Conservation (phyloP, 192 early-diverging fungal genomes). For the Backusella luteola region DNA sequence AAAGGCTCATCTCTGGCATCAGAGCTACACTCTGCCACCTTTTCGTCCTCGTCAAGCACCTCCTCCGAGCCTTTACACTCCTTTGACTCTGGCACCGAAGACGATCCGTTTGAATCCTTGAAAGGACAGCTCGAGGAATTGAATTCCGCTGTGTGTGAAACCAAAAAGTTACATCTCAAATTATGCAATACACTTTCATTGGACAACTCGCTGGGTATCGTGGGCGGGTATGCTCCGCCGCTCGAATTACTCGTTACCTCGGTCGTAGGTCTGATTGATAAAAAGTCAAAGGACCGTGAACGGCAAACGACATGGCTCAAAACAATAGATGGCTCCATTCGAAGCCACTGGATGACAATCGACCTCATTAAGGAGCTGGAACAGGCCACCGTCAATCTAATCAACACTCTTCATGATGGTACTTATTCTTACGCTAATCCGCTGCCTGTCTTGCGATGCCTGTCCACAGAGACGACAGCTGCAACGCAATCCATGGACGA, state of each 20-base stretch:
- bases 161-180: constrained; percentile 23
- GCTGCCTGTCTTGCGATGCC: constrained; percentile 1
- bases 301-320: constrained; percentile 19
- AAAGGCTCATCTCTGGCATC: neutral
- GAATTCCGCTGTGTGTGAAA: constrained; percentile 27
- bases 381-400: neutral
- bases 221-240: constrained; percentile 17
- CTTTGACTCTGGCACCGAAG: neutral
- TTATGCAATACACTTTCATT: constrained; percentile 25
- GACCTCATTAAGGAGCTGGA: constrained; percentile 16
- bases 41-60: neutral
- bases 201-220: neutral
- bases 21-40: neutral
- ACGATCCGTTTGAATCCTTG: constrained; percentile 19
- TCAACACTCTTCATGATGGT: neutral
- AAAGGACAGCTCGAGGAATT: constrained; percentile 22
- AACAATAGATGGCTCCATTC: constrained; percentile 15
- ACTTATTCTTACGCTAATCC: constrained; percentile 7
- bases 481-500: constrained; percentile 23
- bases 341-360: constrained; percentile 8
- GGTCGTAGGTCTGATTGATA: constrained; percentile 12
- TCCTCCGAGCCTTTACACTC: neutral
- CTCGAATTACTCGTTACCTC: constrained; percentile 19
- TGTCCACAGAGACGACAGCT: constrained; percentile 7
- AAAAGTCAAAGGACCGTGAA: constrained; percentile 22